phyloP scores from a whole-genome alignment of 2,329 filamentous ascomycete genomes.

The Exophiala spinifera region DNA sequence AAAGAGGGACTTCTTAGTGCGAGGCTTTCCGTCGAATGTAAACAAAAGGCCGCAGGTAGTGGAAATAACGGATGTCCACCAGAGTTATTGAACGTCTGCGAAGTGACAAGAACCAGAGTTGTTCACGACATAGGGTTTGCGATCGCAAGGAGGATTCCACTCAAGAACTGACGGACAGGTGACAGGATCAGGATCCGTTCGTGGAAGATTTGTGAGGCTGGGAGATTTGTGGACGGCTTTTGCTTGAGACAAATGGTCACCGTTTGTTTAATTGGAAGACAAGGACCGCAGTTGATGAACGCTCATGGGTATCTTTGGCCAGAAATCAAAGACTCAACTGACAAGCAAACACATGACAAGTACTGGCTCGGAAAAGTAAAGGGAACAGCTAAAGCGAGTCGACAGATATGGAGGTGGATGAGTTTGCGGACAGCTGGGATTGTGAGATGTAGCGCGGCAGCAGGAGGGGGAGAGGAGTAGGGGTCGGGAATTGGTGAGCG shows the following conservation, averaged over 20 bases:
- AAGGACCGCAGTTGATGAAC: not conserved
- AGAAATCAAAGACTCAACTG: not conserved
- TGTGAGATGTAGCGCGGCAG: not conserved
- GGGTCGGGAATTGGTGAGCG: too few relatives aligned
- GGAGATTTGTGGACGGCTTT: constrained; percentile 7
- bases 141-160: not conserved
- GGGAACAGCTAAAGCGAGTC: constrained; percentile 8
- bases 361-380: constrained; percentile 1
- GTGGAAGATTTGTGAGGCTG: constrained; percentile 23
- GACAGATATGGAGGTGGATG: constrained; percentile 7
- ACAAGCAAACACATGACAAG: constrained; percentile 7
- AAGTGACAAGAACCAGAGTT: not conserved
- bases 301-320: constrained; percentile 8
- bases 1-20: not conserved
- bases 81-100: not conserved
- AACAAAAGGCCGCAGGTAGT: constrained; percentile 8
- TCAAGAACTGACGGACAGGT: not conserved
- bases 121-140: not conserved
- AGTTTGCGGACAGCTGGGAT: not conserved
- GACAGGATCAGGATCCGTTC: not conserved
- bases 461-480: too few relatives aligned
- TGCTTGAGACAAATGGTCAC: not conserved
- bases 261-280: not conserved
- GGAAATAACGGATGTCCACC: not conserved
- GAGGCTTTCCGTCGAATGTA: constrained; percentile 2